Conservation (phyloP, 805 yeast species). For the Pichia cephalocereana region DNA sequence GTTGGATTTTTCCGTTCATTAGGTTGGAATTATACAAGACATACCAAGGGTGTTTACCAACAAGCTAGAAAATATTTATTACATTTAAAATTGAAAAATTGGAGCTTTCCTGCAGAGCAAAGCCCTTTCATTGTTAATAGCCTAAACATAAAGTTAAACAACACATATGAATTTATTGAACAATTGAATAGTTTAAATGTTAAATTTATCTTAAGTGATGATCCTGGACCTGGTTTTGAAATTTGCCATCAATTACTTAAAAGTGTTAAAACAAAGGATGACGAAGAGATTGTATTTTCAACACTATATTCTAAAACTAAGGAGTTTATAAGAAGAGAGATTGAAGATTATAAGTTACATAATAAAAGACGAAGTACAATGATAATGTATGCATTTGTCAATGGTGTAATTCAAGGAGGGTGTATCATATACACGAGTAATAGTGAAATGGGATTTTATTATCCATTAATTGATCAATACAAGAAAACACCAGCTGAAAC, state of each 20-base stretch:
- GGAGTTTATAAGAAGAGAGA: conserved; percentile 15
- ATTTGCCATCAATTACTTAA: conserved; percentile 32
- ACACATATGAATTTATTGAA: conserved; percentile 33
- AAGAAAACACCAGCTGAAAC: conserved; percentile 3
- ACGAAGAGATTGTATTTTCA: conserved; percentile 20
- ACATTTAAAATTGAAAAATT: conserved; percentile 32
- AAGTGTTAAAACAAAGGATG: conserved; percentile 3
- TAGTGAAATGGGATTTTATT: conserved; percentile 35
- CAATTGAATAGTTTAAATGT: conserved; percentile 51
- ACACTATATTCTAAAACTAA: conserved; percentile 24
- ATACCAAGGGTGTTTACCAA: conserved; percentile 5
- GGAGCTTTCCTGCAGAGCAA: conserved; percentile 38
- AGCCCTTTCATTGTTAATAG: conserved; percentile 39
- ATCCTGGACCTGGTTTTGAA: conserved; percentile 24
- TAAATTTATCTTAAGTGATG: conserved; percentile 44
- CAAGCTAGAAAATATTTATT: conserved; percentile 25
- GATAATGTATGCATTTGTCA: conserved; percentile 20
- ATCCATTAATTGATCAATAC: conserved; percentile 43
- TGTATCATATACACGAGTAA: conserved; percentile 38
- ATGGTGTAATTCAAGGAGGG: conserved; percentile 27
- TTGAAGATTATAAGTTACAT: conserved; percentile 40
- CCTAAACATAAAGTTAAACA: conserved; percentile 23
- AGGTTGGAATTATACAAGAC: conserved; percentile 32
- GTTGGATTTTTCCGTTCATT: conserved; percentile 29
- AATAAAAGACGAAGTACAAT: conserved; percentile 44